A percentile compares a stretch with the other conserved stretches of the same genome.
Conservation (phyloP, 225 moss, liverwort and hornwort genomes). For the Lunularia cruciata region DNA sequence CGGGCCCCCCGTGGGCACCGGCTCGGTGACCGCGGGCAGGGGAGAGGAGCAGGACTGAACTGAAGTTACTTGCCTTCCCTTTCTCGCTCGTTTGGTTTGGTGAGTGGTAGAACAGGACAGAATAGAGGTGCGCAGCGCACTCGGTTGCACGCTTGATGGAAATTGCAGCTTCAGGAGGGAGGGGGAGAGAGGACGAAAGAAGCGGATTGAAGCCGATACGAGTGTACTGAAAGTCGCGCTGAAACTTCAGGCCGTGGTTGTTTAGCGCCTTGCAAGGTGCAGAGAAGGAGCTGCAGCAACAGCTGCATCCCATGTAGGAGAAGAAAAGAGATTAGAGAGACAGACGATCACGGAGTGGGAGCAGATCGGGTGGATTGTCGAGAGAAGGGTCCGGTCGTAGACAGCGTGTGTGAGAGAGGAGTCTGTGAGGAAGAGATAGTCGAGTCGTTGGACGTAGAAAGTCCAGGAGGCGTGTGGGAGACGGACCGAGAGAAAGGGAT, state of each 20-base stretch:
- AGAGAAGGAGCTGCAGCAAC: neutral
- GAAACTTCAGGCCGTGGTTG: neutral
- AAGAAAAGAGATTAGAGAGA: neutral
- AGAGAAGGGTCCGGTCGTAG: neutral
- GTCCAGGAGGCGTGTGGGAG: neutral
- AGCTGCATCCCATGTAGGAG: slow-evolving; percentile 9
- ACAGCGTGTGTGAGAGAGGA: neutral
- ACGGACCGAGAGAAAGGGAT: neutral
- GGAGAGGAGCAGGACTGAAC: neutral
- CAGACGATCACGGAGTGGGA: no score
- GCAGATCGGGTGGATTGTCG: slow-evolving; percentile 11
- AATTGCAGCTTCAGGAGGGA: neutral
- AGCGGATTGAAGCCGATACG: neutral
- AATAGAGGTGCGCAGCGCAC: neutral
- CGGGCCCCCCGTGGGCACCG: neutral
- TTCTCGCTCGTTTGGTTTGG: neutral
- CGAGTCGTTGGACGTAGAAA: neutral
- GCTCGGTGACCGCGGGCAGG: slow-evolving; percentile 16
- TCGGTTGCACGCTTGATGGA: neutral
- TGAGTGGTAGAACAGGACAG: neutral
- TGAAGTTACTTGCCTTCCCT: neutral
- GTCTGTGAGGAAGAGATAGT: no score
- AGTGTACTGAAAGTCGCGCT: neutral
- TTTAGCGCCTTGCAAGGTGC: slow-evolving; percentile 14
- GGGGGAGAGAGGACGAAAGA: neutral